These are phyloP conservation scores for Crithidia fasciculata DNA, from an alignment of 208 protist genomes.

Conservation along the genomic window DNA sequence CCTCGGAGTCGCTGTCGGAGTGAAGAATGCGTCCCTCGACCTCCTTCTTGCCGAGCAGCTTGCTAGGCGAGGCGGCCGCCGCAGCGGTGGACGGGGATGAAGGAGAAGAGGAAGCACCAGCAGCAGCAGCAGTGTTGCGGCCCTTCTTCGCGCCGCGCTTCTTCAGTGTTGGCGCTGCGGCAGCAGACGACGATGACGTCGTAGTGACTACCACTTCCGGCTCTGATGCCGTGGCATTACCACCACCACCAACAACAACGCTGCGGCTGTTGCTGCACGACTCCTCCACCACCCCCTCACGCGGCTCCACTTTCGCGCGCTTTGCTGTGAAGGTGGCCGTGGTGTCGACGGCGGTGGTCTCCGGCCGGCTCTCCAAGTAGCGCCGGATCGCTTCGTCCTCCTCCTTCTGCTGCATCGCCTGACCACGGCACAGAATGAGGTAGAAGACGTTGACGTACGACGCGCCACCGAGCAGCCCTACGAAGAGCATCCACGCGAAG, in stretches of 20 bases:
- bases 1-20: conserved; percentile 12
- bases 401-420: conserved; percentile 41
- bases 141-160: background rate
- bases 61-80: conserved; percentile 72
- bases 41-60: conserved; percentile 31
- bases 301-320: background rate
- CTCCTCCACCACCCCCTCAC: conserved; percentile 5
- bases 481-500: conserved; percentile 91
- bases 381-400: conserved; percentile 19
- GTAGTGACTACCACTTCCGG: conserved; percentile 11
- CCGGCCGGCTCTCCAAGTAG: conserved; percentile 19
- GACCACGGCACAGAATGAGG: conserved; percentile 66
- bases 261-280: background rate
- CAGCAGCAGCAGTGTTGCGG: background rate
- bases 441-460: conserved; percentile 94
- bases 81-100: background rate
- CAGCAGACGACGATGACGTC: background rate
- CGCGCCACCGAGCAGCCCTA: conserved; percentile 88
- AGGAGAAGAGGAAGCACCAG: no score
- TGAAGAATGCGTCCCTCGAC: conserved; percentile 28
- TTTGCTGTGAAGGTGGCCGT: background rate
- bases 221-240: background rate
- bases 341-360: background rate
- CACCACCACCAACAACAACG: background rate
- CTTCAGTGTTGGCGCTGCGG: background rate